phyloP scores from a whole-genome alignment of 2,329 filamentous ascomycete species.

The Colletotrichum sp. region DNA sequence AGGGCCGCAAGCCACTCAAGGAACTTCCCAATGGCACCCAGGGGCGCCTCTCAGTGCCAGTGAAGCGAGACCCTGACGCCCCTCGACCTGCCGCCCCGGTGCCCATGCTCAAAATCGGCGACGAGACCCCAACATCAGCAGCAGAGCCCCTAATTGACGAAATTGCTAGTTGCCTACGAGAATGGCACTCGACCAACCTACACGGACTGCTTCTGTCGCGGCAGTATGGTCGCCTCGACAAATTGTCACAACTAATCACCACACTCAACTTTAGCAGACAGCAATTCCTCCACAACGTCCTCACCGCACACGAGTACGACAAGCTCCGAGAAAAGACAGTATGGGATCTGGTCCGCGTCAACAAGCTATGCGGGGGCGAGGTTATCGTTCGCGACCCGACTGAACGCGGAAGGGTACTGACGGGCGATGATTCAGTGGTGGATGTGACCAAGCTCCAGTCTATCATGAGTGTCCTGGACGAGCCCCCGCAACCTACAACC shows the following conservation, averaged over 20 bases:
- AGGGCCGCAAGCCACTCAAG: constrained; percentile 25
- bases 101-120: constrained; percentile 96
- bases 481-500: constrained; percentile 71
- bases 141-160: constrained; percentile 95
- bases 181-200: constrained; percentile 98
- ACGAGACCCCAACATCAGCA: constrained; percentile 89
- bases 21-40: constrained; percentile 44
- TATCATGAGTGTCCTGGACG: constrained; percentile 91
- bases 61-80: constrained; percentile 67
- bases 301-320: constrained; percentile 86
- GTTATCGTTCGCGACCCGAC: constrained; percentile 92
- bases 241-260: constrained; percentile 79
- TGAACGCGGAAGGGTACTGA: constrained; percentile 83
- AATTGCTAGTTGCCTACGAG: constrained; percentile 92
- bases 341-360: constrained; percentile 93
- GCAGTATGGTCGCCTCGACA: constrained; percentile 81
- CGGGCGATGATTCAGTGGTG: constrained; percentile 90
- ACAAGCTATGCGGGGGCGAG: constrained; percentile 92
- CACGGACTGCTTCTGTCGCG: constrained; percentile 87
- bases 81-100: constrained; percentile 89
- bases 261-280: constrained; percentile 85
- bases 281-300: constrained; percentile 91
- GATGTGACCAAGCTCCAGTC: constrained; percentile 92
- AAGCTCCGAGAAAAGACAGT: constrained; percentile 85
- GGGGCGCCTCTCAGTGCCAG: constrained; percentile 50